phyloP scores from a whole-genome alignment of 495 filamentous ascomycete genomes.

The Polyplosphaeria fusca region DNA sequence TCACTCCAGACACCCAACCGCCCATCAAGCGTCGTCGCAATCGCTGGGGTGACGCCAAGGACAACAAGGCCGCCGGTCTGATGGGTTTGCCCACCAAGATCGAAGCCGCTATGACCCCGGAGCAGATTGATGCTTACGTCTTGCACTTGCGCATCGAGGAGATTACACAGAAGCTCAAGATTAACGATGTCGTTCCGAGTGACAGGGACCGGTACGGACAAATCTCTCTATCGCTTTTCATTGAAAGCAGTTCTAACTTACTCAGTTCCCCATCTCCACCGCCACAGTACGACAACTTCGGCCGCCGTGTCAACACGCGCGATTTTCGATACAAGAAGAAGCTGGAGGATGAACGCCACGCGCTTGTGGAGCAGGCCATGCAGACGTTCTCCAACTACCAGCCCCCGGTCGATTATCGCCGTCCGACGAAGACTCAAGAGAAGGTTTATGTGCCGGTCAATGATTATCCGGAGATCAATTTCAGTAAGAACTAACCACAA shows the following conservation, averaged over 20 bases:
- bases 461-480: constrained; percentile 99
- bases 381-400: constrained; percentile 98
- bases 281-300: constrained; percentile 98
- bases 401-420: constrained; percentile 93
- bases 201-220: constrained; percentile 81
- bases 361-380: constrained; percentile 96
- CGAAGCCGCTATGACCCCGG: constrained; percentile 92
- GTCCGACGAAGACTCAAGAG: constrained; percentile 98
- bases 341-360: constrained; percentile 97
- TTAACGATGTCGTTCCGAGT: constrained; percentile 94
- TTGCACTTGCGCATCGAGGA: constrained; percentile 94
- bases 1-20: constrained; percentile 40
- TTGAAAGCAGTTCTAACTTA: constrained; percentile 25
- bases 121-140: constrained; percentile 95
- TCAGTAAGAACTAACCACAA: constrained; percentile 97
- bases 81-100: constrained; percentile 98
- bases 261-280: constrained; percentile 87
- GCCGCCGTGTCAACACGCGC: constrained; percentile 95
- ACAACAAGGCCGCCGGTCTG: constrained; percentile 96
- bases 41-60: constrained; percentile 91
- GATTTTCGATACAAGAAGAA: constrained; percentile 96
- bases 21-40: constrained; percentile 79
- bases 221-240: neutral
- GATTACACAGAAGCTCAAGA: constrained; percentile 97
- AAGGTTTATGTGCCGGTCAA: constrained; percentile 99